Conservation (phyloP, 2,329 filamentous ascomycete genomes). For the Fusarium oligoseptatum region DNA sequence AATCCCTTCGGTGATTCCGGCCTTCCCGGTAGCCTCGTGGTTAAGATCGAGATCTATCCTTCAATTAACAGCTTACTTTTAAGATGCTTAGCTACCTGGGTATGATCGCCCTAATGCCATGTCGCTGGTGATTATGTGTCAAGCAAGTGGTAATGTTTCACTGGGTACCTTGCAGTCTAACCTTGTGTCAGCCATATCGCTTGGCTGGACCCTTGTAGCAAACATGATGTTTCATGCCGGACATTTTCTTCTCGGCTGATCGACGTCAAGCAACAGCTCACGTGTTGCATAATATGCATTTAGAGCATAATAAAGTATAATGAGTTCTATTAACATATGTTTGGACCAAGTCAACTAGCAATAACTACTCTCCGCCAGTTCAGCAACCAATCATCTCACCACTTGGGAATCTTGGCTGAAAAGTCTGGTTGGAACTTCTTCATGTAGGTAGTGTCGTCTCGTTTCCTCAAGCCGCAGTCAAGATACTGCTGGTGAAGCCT, state of each 20-base stretch:
- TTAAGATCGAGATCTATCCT: not conserved
- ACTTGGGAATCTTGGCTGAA: slow-evolving; percentile 50
- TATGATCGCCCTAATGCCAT: not conserved
- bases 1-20: not conserved
- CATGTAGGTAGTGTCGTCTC: slow-evolving; percentile 56
- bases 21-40: not conserved
- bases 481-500: slow-evolving; percentile 55
- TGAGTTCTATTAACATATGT: not conserved
- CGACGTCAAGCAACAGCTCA: not conserved
- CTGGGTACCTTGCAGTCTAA: not conserved
- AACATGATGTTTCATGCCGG: not conserved
- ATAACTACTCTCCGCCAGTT: not conserved
- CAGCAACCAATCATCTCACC: slow-evolving; percentile 37
- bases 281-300: not conserved
- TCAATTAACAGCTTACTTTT: not conserved
- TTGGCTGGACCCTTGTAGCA: not conserved
- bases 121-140: not conserved
- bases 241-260: not conserved
- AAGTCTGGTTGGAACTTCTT: slow-evolving; percentile 52
- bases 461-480: slow-evolving; percentile 52
- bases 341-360: not conserved
- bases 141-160: not conserved
- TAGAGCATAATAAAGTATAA: not conserved
- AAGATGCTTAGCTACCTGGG: not conserved
- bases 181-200: not conserved